phyloP scores from a whole-genome alignment of 2,329 filamentous ascomycete genomes.

The Epichloe elymi region DNA sequence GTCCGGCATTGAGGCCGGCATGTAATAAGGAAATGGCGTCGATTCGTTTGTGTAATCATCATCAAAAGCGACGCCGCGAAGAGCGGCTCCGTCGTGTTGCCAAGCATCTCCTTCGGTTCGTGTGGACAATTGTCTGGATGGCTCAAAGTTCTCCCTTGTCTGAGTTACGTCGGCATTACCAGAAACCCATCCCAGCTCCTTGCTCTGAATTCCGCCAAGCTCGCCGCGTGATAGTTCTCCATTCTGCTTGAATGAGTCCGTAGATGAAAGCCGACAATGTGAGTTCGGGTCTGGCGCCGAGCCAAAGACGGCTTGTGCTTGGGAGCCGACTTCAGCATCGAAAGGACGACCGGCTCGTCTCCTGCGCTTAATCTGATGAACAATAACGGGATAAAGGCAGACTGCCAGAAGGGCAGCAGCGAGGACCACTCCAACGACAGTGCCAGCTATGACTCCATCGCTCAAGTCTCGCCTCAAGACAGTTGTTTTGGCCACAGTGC shows the following conservation, averaged over 20 bases:
- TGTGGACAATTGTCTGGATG: background rate
- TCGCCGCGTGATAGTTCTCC: conserved; percentile 16
- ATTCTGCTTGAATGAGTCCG: conserved; percentile 22
- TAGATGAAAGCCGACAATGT: conserved; percentile 22
- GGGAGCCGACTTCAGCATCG: conserved; percentile 19
- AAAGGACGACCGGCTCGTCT: conserved; percentile 10
- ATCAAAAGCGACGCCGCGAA: background rate
- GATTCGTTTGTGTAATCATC: conserved; percentile 6
- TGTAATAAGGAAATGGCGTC: conserved; percentile 8
- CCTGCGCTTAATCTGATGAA: conserved; percentile 19
- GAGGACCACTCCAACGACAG: conserved; percentile 23
- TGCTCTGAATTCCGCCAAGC: conserved; percentile 9
- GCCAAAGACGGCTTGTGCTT: conserved; percentile 7
- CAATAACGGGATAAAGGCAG: conserved; percentile 27
- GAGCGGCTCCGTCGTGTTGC: background rate
- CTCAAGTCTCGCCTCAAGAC: conserved; percentile 17
- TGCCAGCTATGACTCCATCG: conserved; percentile 24
- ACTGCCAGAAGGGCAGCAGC: conserved; percentile 20
- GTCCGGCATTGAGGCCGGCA: conserved; percentile 15
- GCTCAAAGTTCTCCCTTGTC: background rate
- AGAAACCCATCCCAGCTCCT: conserved; percentile 15
- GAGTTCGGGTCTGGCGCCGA: conserved; percentile 8
- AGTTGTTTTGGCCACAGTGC: conserved; percentile 6
- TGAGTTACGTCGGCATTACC: conserved; percentile 6
- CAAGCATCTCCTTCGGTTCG: background rate